Conservation (phyloP, 768 basidiomycete genomes). For the Lactifluus rugatus region DNA sequence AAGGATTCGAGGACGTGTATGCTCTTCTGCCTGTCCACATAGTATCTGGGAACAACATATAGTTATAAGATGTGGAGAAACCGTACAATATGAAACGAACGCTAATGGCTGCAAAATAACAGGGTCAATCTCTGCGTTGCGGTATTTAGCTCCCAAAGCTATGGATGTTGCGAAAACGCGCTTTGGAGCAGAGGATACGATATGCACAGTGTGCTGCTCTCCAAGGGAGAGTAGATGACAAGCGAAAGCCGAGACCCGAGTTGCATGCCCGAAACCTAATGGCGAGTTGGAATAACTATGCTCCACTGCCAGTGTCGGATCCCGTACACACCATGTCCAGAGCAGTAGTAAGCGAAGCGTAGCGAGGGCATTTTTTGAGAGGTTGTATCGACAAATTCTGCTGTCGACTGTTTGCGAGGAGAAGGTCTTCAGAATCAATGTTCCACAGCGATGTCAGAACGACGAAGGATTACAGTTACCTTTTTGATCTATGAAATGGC, state of each 20-base stretch:
- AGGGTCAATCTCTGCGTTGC: slow-evolving; percentile 66
- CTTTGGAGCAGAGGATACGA: slow-evolving; percentile 66
- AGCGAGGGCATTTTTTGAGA: slow-evolving; percentile 11
- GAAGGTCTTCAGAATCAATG: neutral
- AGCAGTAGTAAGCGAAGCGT: slow-evolving; percentile 62
- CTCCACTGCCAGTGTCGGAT: neutral
- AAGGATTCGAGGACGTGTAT: slow-evolving; percentile 52
- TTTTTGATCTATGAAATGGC: no score
- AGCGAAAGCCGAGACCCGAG: slow-evolving; percentile 68
- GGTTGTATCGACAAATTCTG: neutral
- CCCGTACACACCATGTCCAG: slow-evolving; percentile 48
- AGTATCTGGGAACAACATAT: slow-evolving; percentile 37
- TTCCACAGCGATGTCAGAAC: neutral
- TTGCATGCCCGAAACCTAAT: slow-evolving; percentile 75
- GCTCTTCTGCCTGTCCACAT: slow-evolving; percentile 64
- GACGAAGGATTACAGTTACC: no score
- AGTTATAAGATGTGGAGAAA: slow-evolving; percentile 4
- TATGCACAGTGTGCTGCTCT: slow-evolving; percentile 41
- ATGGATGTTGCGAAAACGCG: slow-evolving; percentile 63
- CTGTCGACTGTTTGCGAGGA: neutral
- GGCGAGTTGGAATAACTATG: neutral
- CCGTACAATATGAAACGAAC: slow-evolving; percentile 32
- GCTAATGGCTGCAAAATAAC: slow-evolving; percentile 75
- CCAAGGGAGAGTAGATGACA: slow-evolving; percentile 43
- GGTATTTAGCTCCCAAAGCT: slow-evolving; percentile 52